Evolutionary conservation across 495 filamentous ascomycete species (phyloP), one percentile per base, ranked within the genome.

Genomic region (Talaromyces liani): DNA sequence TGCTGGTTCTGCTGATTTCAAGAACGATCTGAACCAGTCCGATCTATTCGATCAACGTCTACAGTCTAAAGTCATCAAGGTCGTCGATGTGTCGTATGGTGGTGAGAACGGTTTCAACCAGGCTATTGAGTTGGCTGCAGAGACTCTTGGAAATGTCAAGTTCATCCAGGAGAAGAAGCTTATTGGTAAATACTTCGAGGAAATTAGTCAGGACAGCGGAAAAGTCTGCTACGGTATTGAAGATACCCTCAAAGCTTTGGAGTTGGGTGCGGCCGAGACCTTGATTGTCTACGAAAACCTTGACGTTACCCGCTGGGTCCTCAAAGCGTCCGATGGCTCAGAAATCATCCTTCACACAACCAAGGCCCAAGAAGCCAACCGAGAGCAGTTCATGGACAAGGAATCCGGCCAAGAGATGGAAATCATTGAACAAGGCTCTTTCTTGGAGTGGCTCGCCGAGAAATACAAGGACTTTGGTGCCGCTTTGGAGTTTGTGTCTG

Each of bases 91-190:
- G 25, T 97, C 93, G 12, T 98, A 98, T 70, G 94, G 94, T 71
- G 94, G 94, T 66, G 95, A 98, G 79, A 97, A 97, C 80, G 94
- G 94, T 18, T 98, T 98, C 82, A 98, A 98, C 81, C 95, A 98
- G 79, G 94, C 94, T 61, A 98, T 98, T 66, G 94, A 98, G 71
- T 77, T 98, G 68, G 87, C 94, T 31, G 82, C 91, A 12, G 95
- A 98, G 82, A 98, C 94, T n/a, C 83, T 98, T 55, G 88, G 92
- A 76, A 98, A 96, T 68, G 94, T 98, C 81, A 98, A 98, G 77
- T 98, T 98, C 76, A 96, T 98, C 74, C 94, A 98, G 76, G 94
- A 98, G 84, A 98, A 98, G 89, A 97, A 96, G 82, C 85, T 98
- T 59, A 98, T 98, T 71, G 91, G 92, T 70, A 92, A 88, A 69